Evolutionary conservation across 2,329 filamentous ascomycete species (phyloP).

Genomic region (Lasiodiplodia sp.): DNA sequence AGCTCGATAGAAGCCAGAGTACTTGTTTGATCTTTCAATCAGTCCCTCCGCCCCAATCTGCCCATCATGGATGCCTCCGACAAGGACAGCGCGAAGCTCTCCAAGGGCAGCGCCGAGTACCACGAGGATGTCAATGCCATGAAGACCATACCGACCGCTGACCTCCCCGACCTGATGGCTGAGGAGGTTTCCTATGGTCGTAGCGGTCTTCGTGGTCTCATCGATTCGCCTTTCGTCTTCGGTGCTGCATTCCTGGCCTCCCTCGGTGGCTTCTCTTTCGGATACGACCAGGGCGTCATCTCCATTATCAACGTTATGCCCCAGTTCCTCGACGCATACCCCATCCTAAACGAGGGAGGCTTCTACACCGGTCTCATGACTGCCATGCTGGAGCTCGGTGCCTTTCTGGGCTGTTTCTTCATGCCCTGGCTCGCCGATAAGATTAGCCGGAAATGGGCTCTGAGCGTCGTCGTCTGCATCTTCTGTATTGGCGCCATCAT

Average conservation of each 20-base stretch:
- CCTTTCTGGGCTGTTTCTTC: conserved; percentile 47
- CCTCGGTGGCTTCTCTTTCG: conserved; percentile 52
- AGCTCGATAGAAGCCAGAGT: neutral
- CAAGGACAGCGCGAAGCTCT: conserved; percentile 23
- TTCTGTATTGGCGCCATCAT: conserved; percentile 56
- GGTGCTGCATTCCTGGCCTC: conserved; percentile 53
- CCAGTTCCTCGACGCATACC: conserved; percentile 52
- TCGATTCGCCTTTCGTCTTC: conserved; percentile 51
- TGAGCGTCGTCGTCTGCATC: conserved; percentile 54
- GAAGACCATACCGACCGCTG: conserved; percentile 17
- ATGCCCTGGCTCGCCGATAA: conserved; percentile 50
- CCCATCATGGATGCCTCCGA: conserved; percentile 8
- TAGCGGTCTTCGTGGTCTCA: conserved; percentile 42
- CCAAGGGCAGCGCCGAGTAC: conserved; percentile 4
- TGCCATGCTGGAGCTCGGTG: conserved; percentile 53
- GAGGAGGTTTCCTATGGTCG: conserved; percentile 39
- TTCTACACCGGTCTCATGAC: conserved; percentile 53
- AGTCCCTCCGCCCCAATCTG: neutral
- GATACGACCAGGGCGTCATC: conserved; percentile 40
- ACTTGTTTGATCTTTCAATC: neutral
- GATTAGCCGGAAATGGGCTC: conserved; percentile 53
- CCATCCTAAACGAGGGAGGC: conserved; percentile 38
- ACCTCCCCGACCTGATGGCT: conserved; percentile 20
- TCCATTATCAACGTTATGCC: conserved; percentile 55
- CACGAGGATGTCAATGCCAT: conserved; percentile 20